Conservation (phyloP, 257 asterid species). For the Phtheirospermum japonicum region DNA sequence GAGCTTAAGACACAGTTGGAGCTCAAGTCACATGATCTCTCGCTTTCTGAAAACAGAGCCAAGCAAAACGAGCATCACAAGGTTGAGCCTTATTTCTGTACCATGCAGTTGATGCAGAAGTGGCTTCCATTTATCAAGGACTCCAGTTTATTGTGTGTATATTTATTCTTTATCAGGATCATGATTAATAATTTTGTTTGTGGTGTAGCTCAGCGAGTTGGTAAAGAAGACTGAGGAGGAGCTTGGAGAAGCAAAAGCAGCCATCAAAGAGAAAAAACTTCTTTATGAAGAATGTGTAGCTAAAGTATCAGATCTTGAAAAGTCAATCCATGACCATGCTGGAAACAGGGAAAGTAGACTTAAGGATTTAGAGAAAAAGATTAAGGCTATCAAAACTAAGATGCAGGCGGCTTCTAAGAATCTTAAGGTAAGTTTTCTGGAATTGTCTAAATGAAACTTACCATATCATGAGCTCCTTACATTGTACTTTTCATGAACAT, state of each 20-base stretch:
- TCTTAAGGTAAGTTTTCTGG: constrained; percentile 56
- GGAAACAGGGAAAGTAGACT: constrained; percentile 82
- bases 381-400: constrained; percentile 60
- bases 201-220: constrained; percentile 73
- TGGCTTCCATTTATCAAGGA: too few relatives aligned
- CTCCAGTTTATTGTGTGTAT: constrained; percentile 6
- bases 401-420: constrained; percentile 76
- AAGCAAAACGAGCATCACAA: constrained; percentile 97
- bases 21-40: constrained; percentile 89
- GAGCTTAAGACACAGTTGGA: constrained; percentile 80
- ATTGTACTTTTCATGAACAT: constrained; percentile 4
- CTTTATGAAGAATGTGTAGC: constrained; percentile 56
- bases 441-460: constrained; percentile 8
- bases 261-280: constrained; percentile 59
- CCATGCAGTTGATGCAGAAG: constrained; percentile 15
- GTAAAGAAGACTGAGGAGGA: constrained; percentile 79
- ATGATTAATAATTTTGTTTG: constrained; percentile 22
- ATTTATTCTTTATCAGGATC: constrained; percentile 15
- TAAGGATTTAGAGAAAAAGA: constrained; percentile 76
- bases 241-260: constrained; percentile 66
- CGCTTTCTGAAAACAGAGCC: constrained; percentile 77
- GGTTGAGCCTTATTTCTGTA: constrained; percentile 44
- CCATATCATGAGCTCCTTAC: constrained; percentile 2
- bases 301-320: constrained; percentile 73
- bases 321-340: constrained; percentile 70